These are phyloP conservation scores for Suhomyces sp. DNA, from an alignment of 805 yeast species.

Conservation along the genomic window DNA sequence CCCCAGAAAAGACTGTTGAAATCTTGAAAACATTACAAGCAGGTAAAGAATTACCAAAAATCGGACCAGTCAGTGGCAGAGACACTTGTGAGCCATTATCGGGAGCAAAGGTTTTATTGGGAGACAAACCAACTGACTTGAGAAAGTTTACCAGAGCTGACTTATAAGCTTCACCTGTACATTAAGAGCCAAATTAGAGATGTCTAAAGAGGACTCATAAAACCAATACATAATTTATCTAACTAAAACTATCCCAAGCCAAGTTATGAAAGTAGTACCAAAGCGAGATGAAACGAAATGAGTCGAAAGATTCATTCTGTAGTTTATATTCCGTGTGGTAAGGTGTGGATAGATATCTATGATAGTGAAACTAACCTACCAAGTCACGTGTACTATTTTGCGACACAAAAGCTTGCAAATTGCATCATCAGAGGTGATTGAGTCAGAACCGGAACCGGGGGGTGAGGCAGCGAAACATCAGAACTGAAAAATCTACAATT, in stretches of 20 bases:
- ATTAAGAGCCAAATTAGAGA: no score
- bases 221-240: no score
- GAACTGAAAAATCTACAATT: constrained; percentile 4
- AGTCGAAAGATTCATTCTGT: no score
- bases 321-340: constrained; percentile 1
- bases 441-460: constrained; percentile 4
- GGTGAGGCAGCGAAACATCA: no score
- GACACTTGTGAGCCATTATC: constrained; percentile 73
- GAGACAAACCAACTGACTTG: constrained; percentile 66
- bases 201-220: no score
- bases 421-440: constrained; percentile 8
- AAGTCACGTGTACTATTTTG: constrained; percentile 1
- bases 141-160: constrained; percentile 71
- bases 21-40: constrained; percentile 61
- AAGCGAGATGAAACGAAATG: no score
- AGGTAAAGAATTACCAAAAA: constrained; percentile 54
- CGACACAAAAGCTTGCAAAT: constrained; percentile 2
- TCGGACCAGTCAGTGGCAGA: constrained; percentile 75
- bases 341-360: no score
- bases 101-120: constrained; percentile 62
- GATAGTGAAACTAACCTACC: not conserved
- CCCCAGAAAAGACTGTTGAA: constrained; percentile 60
- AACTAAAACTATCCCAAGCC: no score
- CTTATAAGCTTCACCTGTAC: constrained; percentile 42
- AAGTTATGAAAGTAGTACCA: no score